A percentile compares a stretch with the other conserved stretches of the same genome.
These are phyloP conservation scores for Pseudogymnoascus sp. DNA, from an alignment of 2,329 filamentous ascomycete species.

Conservation along the genomic window DNA sequence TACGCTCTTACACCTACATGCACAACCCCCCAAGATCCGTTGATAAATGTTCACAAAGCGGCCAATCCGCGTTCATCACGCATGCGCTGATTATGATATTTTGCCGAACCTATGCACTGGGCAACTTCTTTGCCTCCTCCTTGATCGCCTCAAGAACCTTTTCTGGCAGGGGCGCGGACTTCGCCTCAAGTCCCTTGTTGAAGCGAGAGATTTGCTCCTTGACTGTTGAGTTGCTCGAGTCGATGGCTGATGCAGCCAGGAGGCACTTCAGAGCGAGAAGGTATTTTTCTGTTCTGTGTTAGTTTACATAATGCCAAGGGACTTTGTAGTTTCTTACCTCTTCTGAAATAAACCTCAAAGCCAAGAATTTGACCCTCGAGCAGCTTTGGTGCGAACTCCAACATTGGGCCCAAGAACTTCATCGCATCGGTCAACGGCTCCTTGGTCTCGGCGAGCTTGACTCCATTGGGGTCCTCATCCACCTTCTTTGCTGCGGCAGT, in stretches of 20 bases:
- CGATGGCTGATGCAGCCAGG: conserved; percentile 60
- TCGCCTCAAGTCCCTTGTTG: conserved; percentile 48
- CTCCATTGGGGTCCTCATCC: conserved; percentile 79
- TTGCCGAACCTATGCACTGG: neutral
- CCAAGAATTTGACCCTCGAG: conserved; percentile 75
- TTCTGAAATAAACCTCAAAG: conserved; percentile 81
- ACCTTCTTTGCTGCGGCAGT: conserved; percentile 70
- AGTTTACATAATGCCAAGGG: conserved; percentile 16
- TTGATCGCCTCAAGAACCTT: conserved; percentile 2
- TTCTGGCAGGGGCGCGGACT: neutral
- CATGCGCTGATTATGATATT: conserved; percentile 6
- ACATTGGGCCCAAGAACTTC: conserved; percentile 73
- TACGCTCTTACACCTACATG: conserved; percentile 4
- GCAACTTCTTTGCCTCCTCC: conserved; percentile 7
- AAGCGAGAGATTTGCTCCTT: conserved; percentile 67
- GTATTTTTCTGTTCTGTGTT: conserved; percentile 59
- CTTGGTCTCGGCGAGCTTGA: conserved; percentile 69
- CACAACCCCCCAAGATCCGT: neutral
- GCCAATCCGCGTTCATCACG: neutral
- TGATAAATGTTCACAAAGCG: conserved; percentile 6
- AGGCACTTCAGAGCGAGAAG: conserved; percentile 81
- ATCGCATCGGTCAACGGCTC: conserved; percentile 79
- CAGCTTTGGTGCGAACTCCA: conserved; percentile 74
- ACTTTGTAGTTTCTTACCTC: conserved; percentile 49
- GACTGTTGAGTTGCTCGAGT: conserved; percentile 60